Base-by-base conservation (phyloP, 2,329 filamentous ascomycete genomes). In the Colletotrichum orbiculare region DNA sequence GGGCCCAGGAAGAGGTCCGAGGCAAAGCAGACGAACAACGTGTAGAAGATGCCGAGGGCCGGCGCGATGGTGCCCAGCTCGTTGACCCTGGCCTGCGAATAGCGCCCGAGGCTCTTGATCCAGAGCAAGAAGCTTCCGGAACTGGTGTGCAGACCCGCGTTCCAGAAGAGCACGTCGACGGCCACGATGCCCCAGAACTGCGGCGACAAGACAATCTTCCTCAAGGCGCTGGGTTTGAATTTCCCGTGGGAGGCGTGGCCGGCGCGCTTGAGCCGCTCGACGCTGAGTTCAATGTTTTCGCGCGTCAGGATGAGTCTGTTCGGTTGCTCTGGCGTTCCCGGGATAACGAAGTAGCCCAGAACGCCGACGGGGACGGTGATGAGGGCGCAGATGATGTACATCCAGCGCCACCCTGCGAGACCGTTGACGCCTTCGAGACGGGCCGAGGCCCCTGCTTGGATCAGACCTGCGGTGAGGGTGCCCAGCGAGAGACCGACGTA, bases 21-120 rank as follows among this genome's bases (percentile, higher is more conserved):
- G 4, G 60, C 64, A 12, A 63, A 66, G 25, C 60, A 63, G 17
- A 64, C 42, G 15, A 64, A 66, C 0, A 66, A 17, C 2, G 64
- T 66, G 2, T 64, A 64, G 11, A 66, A 64, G 8, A 66, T 60
- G 2, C 60, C 64, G 1, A 66, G 43, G 1, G 43, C 64, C 1
- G 60, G 60, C 8, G 64, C 54, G 12, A 66, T 64, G 6, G 64
- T 66, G 73, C 34, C n/a, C 83, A 75, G 86, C 71, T 1, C 84
- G 84, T 46, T 79, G 35, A 82, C 78, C 67, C 87, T 87, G 79
- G 82, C 84, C 0, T 69, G 61, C 37, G 82, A 80, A 60, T 81
- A 81, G 0, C 78, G 79, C 10, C 75, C 72, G 64, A 62, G 80
- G 73, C 48, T 75, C 70, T 81, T 81, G 55, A 81, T 69, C 77